A percentile compares a stretch with the other conserved stretches of the same genome.
phyloP scores from a whole-genome alignment of 2,329 filamentous ascomycete species.

The Drechslera avenae region DNA sequence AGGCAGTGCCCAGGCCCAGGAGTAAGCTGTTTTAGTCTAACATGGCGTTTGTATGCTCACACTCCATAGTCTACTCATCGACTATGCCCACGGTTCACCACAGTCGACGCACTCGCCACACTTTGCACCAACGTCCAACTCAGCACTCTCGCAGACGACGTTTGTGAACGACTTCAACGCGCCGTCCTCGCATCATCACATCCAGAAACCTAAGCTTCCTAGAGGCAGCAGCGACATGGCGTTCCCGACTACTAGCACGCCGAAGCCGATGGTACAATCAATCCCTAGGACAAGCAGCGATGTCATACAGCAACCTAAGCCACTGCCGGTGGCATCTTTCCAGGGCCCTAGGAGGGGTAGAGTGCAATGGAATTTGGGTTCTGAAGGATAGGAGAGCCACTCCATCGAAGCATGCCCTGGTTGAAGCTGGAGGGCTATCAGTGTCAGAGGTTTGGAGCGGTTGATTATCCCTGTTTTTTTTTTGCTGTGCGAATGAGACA shows the following conservation, averaged over 20 bases:
- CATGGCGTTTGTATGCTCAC: background rate
- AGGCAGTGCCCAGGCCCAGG: slow-evolving; percentile 34
- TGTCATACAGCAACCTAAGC: slow-evolving; percentile 35
- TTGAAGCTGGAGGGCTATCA: background rate
- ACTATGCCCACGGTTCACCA: slow-evolving; percentile 8
- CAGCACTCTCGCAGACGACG: background rate
- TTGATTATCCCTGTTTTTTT: background rate
- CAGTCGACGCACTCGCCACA: slow-evolving; percentile 6
- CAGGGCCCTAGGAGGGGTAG: slow-evolving; percentile 24
- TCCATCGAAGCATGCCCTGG: background rate
- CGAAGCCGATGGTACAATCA: slow-evolving; percentile 13
- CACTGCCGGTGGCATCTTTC: slow-evolving; percentile 28
- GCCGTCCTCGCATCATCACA: slow-evolving; percentile 26
- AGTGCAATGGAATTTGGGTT: slow-evolving; percentile 46
- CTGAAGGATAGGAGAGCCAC: slow-evolving; percentile 24
- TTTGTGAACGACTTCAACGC: slow-evolving; percentile 28
- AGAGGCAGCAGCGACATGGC: slow-evolving; percentile 34
- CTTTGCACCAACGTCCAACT: background rate
- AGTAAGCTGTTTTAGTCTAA: slow-evolving; percentile 20
- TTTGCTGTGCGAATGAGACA: background rate
- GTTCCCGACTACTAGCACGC: slow-evolving; percentile 12
- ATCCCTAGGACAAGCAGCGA: slow-evolving; percentile 37
- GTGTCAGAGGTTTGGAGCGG: background rate
- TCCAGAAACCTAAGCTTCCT: slow-evolving; percentile 22
- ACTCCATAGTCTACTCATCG: slow-evolving; percentile 5